Conservation (phyloP, 2,329 filamentous ascomycete species). For the Fragosphaeria purpurea region DNA sequence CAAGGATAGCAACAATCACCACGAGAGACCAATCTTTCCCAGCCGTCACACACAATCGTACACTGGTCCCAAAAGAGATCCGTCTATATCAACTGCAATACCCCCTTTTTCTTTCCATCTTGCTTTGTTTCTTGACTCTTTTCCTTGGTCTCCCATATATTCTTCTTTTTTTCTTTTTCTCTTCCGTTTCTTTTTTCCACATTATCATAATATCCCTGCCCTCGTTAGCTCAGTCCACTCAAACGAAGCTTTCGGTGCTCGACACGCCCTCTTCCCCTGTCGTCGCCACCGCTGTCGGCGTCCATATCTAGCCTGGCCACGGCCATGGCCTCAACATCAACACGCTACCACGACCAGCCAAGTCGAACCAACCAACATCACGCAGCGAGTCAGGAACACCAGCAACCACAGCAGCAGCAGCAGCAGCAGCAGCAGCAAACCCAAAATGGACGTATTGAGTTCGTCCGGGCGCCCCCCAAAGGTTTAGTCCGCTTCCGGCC, state of each 20-base stretch:
- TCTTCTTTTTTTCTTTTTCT: not conserved
- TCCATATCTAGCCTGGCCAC: not conserved
- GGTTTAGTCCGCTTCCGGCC: conserved; percentile 66
- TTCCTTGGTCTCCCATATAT: not conserved
- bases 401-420: not conserved
- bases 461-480: conserved; percentile 29
- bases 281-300: not conserved
- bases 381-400: too few relatives aligned
- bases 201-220: not conserved
- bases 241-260: not conserved
- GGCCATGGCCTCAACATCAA: conserved; percentile 5
- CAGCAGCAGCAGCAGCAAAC: not conserved
- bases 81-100: conserved; percentile 4
- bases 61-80: too few relatives aligned
- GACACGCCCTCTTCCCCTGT: not conserved
- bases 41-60: too few relatives aligned
- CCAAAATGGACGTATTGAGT: conserved; percentile 5
- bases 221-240: not conserved
- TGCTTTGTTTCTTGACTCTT: not conserved
- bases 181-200: not conserved
- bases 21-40: too few relatives aligned
- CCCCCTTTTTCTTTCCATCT: conserved; percentile 1
- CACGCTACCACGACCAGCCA: conserved; percentile 8
- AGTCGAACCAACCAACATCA: not conserved
- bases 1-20: too few relatives aligned